Evolutionary conservation across 2,329 filamentous ascomycete genomes (phyloP), one percentile per base, ranked within the genome.

Genomic region (Clathrospora elynae): DNA sequence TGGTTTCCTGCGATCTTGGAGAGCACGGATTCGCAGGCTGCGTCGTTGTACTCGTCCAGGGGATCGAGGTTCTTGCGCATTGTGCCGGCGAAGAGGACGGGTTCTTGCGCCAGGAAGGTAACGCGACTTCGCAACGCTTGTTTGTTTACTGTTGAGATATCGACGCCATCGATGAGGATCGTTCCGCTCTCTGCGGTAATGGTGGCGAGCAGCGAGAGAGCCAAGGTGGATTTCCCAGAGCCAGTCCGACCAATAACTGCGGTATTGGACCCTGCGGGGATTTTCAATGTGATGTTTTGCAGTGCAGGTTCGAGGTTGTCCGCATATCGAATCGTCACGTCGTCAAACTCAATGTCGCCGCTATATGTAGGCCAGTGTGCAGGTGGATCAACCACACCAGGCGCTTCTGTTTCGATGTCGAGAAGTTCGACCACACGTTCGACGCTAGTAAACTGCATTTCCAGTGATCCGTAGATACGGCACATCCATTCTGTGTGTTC

Each of bases 371-470:
- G 90, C 90, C 90, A 96, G 35, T 81, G 80, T 0, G 86, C 83
- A 0, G 88, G 87, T 0, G 89, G 89, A 2, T 80, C 71, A 3
- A 88, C 69, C 1, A 80, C 77, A 1, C 89, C 90, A 0, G 74
- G 76, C 0, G 82, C 74, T 64, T 96, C 90, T 62, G 88, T 82
- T 11, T 91, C 87, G 0, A 96, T 79, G 45, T 88, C 81, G 1
- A 93, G 77, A 0, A 96, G 78, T 67, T 93, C 88, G 7, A 93
- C 83, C 0, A 96, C 85, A 26, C 90, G 82, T 70, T 96, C 90
- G 0, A 96, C 88, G 0, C 87, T 91, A 0, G 95, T 90, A 55
- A 95, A 95, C 62, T 95, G 87, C 80, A 96, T 90, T 65, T 96
- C 90, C 1, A 96, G 77, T 61, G 88, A 83, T 2, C 90, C 90